Base-by-base conservation (phyloP, 495 filamentous ascomycete genomes). In the Penicillium goetzii region DNA sequence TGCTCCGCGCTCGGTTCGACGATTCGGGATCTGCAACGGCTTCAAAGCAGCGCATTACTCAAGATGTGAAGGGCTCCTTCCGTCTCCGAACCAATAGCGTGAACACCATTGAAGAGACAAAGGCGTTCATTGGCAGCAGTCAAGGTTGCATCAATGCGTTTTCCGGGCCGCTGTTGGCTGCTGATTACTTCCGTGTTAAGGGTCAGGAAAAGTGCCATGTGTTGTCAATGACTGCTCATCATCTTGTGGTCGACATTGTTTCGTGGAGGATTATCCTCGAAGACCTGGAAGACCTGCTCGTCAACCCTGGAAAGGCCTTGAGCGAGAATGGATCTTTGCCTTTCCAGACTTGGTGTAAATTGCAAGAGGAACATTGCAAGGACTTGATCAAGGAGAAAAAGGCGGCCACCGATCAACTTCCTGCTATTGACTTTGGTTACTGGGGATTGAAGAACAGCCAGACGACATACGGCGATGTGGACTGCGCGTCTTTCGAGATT, bases 211-310 rank as follows among this genome's bases (percentile, higher is more conserved):
- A 61, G 45, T 25, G 52, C 21, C 58, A 83, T 40, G 66, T 87
- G 10, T 62, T 91, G n/a, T 89, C 88, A 32, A 76, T 92, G 69
- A 80, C 82, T 9, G 87, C 83, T 3, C 89, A 91, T 65, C 89
- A 91, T 63, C 72, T 90, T 1, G 86, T 88, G 4, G 81, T 91
- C 32, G 89, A 92, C 61, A 83, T 90, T 32, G 84, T 88, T 10
- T 91, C 89, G 0, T 91, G 88, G 89, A 79, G 84, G 21, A 80
- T 90, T 21, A 85, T 92, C 9, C 76, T 89, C 15, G 80, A 88
- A 54, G 89, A 92, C 56, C 61, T 91, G 41, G 88, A 90, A 62
- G 84, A 88, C 19, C 61, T 89, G 1, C 69, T 92, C 4, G 62
- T 80, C n/a, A 78, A 80, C 45, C 80, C 83, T 0, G 63, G 69